Base-by-base conservation (phyloP, 352 stramenopile species). In the Globisporangium uncinulatum region DNA sequence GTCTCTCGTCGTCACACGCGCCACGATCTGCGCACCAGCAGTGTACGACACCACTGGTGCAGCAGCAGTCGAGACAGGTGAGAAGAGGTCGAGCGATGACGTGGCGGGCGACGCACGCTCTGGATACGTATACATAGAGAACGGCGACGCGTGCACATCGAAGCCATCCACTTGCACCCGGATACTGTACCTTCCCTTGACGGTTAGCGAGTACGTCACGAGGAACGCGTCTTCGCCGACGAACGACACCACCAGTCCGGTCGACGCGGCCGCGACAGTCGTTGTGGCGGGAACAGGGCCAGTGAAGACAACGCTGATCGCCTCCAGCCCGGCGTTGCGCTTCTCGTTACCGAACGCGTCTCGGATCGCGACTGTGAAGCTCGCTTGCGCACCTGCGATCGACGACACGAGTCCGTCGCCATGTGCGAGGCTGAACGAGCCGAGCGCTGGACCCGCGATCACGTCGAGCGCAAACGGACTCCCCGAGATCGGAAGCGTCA, bases 271-370 rank as follows among this genome's bases (percentile, higher is more conserved):
- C 1, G 59, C 48, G 0, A 76, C 60, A 0, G 49, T 56, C 1
- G 59, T 53, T 4, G 59, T 64, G 13, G 63, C 48, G 20, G 67
- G 65, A 10, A 65, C 63, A 0, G 76, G 70, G 0, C 74, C 74
- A 9, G 51, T 66, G 41, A 87, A 83, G 4, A 54, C 53, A 9
- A 73, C 64, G 7, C 11, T 58, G 17, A 90, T 57, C 8, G 29
- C 63, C 59, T 90, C 82, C 3, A 63, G 55, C 0, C 71, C 79
- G 17, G 79, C 70, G n/a, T 87, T 87, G 20, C 63, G 17, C 55
- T 92, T 90, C 36, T 69, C 51, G 56, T 89, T 89, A 37, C 66
- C 69, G 42, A 83, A 87, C 1, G 70, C 49, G 57, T 89, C 82
- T 41, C 70, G 70, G 15, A 92, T 74, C 13, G 61, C 62, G 3